These are phyloP conservation scores for Torulaspora indica DNA, from an alignment of 805 yeast genomes.

Conservation along the genomic window DNA sequence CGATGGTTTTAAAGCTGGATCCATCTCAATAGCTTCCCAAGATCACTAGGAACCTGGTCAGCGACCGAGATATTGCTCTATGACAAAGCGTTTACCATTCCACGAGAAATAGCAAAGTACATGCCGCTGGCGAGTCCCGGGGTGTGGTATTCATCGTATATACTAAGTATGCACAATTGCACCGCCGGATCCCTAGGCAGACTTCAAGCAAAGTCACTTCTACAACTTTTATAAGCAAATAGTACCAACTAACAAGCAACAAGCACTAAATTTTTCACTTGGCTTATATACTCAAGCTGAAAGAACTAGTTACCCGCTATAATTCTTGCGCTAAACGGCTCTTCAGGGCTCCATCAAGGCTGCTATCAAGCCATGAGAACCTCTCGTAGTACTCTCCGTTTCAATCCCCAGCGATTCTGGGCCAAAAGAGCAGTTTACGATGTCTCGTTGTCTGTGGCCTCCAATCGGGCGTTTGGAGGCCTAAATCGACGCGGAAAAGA, in stretches of 20 bases:
- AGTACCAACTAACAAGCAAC: neutral
- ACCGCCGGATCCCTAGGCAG: conserved; percentile 6
- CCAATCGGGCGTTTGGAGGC: neutral
- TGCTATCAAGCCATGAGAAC: neutral
- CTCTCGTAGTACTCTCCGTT: neutral
- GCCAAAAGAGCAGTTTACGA: neutral
- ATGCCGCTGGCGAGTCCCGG: conserved; percentile 4
- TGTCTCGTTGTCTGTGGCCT: neutral
- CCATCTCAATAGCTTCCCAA: conserved; percentile 2
- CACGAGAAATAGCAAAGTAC: conserved; percentile 1
- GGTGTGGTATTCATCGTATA: conserved; percentile 1
- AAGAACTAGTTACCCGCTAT: conserved; percentile 7
- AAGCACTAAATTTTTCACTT: conserved; percentile 7
- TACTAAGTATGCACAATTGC: conserved; percentile 5
- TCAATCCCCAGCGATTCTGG: neutral
- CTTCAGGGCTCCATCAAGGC: neutral
- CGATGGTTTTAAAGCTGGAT: conserved; percentile 95
- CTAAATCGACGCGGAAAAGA: neutral
- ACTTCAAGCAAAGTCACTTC: conserved; percentile 9
- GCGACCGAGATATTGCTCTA: conserved; percentile 7
- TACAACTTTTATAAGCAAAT: neutral
- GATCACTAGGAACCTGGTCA: neutral
- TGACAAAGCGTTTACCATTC: conserved; percentile 5
- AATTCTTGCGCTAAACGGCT: neutral
- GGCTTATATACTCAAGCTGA: conserved; percentile 1